Evolutionary conservation across 2,329 filamentous ascomycete genomes (phyloP), one percentile per base, ranked within the genome.

Genomic region (Ascochyta fabae): DNA sequence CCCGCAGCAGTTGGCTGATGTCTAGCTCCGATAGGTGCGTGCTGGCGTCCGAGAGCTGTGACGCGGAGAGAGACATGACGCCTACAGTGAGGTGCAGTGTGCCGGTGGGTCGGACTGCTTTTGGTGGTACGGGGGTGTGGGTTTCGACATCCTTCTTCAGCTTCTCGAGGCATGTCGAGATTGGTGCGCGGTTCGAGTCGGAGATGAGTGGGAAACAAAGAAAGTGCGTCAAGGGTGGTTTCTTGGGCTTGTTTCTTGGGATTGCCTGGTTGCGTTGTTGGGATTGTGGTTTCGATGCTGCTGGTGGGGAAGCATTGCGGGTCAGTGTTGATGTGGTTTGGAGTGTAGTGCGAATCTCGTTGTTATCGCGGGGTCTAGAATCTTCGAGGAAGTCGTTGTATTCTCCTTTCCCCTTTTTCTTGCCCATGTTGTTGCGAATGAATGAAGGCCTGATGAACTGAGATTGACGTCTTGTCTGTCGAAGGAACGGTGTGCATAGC

Each of bases 41-140:
- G n/a, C 46, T 62, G 0, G 84, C 86, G 27, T 76, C 73, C 0
- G 80, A 66, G 2, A 88, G 59, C 1, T 76, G 73, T 41, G 83
- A 79, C 3, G 79, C 75, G 2, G 78, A 80, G 3, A 96, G 82
- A 61, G 84, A 88, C 89, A 97, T 93, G 1, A 96, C 90, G 0
- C 92, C 93, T 0, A 97, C 81, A 0, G 93, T 97, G 3, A 96
- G 79, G 75, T 98, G 94, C 43, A 97, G 76, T 1, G 92, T 92
- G 0, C 91, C 90, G 0, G 91, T 76, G 0, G 92, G 92, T 26
- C 92, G 81, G 46, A 96, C 78, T 1, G 92, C 91, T 50, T 83
- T 83, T 29, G 79, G 72, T 0, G 90, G 89, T 9, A 94, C 77
- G 22, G 51, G 54, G 22, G 88, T 82, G 59, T 88, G 84, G 26